Conservation (phyloP, 352 stramenopile genomes). For the Phytophthora crassamura region DNA sequence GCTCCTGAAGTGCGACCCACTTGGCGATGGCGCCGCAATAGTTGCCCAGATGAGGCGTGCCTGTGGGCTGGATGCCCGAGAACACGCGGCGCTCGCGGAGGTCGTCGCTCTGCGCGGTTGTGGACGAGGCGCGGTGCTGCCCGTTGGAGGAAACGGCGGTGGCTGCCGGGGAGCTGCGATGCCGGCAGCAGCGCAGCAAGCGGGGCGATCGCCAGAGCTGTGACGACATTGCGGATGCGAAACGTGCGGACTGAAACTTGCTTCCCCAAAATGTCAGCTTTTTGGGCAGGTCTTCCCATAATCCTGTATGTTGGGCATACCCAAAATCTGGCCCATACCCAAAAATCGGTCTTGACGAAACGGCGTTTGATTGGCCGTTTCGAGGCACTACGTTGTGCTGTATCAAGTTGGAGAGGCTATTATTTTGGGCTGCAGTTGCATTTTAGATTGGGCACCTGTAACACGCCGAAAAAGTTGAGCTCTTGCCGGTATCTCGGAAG, state of each 20-base stretch:
- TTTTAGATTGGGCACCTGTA: too few relatives aligned
- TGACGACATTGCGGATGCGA: constrained; percentile 14
- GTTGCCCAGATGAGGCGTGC: constrained; percentile 98
- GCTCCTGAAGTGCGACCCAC: constrained; percentile 97
- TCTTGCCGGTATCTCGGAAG: constrained; percentile 5
- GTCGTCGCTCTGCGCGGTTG: constrained; percentile 11
- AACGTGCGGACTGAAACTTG: constrained; percentile 13
- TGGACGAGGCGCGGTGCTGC: constrained; percentile 7
- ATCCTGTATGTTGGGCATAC: too few relatives aligned
- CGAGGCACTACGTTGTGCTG: too few relatives aligned
- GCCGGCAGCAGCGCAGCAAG: not conserved
- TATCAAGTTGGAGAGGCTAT: too few relatives aligned
- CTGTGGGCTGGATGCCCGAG: constrained; percentile 98
- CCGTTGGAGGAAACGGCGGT: not conserved
- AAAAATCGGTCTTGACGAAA: too few relatives aligned
- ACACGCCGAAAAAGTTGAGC: too few relatives aligned
- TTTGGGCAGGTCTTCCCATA: too few relatives aligned
- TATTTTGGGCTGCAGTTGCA: too few relatives aligned
- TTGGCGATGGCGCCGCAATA: constrained; percentile 98
- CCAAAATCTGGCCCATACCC: too few relatives aligned
- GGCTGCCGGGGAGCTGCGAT: not conserved
- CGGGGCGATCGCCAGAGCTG: constrained; percentile 20
- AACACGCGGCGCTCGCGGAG: constrained; percentile 80
- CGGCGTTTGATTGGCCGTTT: too few relatives aligned
- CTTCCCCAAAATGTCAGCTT: too few relatives aligned